Conservation (phyloP, 2,329 filamentous ascomycete genomes). For the Xylariales sp. region DNA sequence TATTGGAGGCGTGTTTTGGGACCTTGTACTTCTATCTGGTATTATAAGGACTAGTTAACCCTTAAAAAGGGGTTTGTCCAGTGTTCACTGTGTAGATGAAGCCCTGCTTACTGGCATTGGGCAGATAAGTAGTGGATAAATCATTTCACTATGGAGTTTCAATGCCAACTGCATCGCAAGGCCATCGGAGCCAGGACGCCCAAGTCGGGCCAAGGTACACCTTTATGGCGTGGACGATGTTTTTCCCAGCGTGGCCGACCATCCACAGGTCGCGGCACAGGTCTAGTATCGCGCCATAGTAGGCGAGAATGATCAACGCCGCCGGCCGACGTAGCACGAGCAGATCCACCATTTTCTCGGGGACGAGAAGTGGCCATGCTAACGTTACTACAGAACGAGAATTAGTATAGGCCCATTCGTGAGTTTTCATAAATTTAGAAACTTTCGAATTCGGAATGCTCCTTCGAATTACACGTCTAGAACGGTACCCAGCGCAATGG, state of each 20-base stretch:
- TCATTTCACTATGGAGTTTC: neutral
- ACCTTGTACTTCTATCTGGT: too few relatives aligned
- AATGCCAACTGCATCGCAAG: constrained; percentile 26
- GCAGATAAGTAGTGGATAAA: neutral
- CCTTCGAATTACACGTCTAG: too few relatives aligned
- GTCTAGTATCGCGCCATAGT: constrained; percentile 27
- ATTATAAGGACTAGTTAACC: too few relatives aligned
- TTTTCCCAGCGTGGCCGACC: constrained; percentile 26
- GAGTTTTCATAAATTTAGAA: neutral
- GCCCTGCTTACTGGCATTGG: neutral
- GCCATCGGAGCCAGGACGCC: constrained; percentile 27
- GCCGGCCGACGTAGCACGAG: constrained; percentile 28
- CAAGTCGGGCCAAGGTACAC: constrained; percentile 20
- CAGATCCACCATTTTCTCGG: constrained; percentile 32
- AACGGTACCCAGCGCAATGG: neutral
- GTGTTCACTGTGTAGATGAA: too few relatives aligned
- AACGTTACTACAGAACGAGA: constrained; percentile 21
- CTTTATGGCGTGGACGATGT: constrained; percentile 24
- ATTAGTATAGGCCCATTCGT: constrained; percentile 13
- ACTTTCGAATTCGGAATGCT: neutral
- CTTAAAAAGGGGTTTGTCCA: too few relatives aligned
- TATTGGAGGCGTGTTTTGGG: too few relatives aligned
- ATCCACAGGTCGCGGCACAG: constrained; percentile 31
- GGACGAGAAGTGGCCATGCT: constrained; percentile 29
- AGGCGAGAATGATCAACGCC: constrained; percentile 31